These are phyloP conservation scores for Samsoniella hepiali DNA, from an alignment of 2,329 filamentous ascomycete genomes.

Conservation along the genomic window DNA sequence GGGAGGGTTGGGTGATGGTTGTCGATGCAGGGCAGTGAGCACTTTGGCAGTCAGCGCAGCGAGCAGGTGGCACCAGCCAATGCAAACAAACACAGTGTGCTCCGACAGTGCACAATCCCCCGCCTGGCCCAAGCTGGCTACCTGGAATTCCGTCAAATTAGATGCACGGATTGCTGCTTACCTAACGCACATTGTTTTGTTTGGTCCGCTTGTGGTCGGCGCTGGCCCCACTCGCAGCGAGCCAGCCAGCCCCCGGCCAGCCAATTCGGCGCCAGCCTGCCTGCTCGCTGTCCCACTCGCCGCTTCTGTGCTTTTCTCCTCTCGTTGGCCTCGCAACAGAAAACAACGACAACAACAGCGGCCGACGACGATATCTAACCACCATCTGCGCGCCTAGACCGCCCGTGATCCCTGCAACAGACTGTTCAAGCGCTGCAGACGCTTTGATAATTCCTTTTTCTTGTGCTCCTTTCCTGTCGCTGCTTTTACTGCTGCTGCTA, in stretches of 20 bases:
- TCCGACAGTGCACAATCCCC: not conserved
- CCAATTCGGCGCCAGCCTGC: not conserved
- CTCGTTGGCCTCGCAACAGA: slow-evolving; percentile 45
- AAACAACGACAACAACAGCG: slow-evolving; percentile 41
- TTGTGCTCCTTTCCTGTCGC: not conserved
- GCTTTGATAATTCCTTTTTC: slow-evolving; percentile 20
- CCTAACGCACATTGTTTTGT: slow-evolving; percentile 23
- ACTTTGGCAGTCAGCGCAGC: not conserved
- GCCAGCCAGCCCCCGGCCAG: not conserved
- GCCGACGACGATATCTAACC: slow-evolving; percentile 28
- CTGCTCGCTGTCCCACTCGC: slow-evolving; percentile 12
- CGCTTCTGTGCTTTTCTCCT: slow-evolving; percentile 30
- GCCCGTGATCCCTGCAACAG: slow-evolving; percentile 22
- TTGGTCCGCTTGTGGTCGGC: not conserved
- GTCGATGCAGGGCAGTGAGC: not conserved
- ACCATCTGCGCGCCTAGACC: slow-evolving; percentile 28
- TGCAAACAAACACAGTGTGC: slow-evolving; percentile 16
- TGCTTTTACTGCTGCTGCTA: not conserved
- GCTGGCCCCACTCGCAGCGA: slow-evolving; percentile 14
- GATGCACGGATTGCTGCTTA: slow-evolving; percentile 22
- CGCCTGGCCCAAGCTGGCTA: not conserved
- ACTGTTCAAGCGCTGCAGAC: slow-evolving; percentile 13
- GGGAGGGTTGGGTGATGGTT: no score
- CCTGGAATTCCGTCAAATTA: slow-evolving; percentile 28
- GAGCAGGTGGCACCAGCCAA: no score